Evolutionary conservation across 164 flowering plant genomes (phyloP), one percentile per base, ranked within the genome.

Genomic region (Chimonanthus praecox): DNA sequence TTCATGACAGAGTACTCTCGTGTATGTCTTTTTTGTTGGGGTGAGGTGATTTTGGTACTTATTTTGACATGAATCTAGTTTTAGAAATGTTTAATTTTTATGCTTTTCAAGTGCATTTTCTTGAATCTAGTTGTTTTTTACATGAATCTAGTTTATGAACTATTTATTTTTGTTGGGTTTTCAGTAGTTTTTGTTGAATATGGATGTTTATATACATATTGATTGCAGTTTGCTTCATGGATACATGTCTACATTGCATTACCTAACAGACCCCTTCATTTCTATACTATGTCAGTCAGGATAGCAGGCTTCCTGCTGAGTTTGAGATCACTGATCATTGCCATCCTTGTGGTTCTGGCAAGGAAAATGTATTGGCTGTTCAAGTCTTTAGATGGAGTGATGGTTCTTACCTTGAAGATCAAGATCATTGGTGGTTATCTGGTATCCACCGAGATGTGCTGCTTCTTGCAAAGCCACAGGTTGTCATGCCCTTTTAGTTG

Each of bases 351-450:
- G 93, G 83, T 70, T 88, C 91, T 4, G 87, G 82, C 49, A 75
- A 86, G 79, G 81, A 81, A 69, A 95, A 93, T 82, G 82, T 91
- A 73, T 82, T 95, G 69, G 98, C 99, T 71, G 99, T 95, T 80
- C 97, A 95, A 90, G 99, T 95, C 44, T 78, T 83, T 70, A 85
- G 94, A 86, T 95, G 99, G 99, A 91, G 96, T 85, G 98, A 93
- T 83, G 99, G 99, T 61, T 90, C 99, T 70, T 95, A 92, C 85
- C 97, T 95, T 78, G 99, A 95, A 88, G 99, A 95, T 86, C 99
- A 95, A 86, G 99, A 95, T 79, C 99, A 95, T 77, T 95, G 99
- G 99, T 84, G 99, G 98, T 73, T 95, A 67, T 95, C 98, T 77
- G 99, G 99, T 58, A 90, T 95, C 73, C 99, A 95, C 75, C 90